Conservation (phyloP, 1,139 yeast species). For the Taiozyma sp. region DNA sequence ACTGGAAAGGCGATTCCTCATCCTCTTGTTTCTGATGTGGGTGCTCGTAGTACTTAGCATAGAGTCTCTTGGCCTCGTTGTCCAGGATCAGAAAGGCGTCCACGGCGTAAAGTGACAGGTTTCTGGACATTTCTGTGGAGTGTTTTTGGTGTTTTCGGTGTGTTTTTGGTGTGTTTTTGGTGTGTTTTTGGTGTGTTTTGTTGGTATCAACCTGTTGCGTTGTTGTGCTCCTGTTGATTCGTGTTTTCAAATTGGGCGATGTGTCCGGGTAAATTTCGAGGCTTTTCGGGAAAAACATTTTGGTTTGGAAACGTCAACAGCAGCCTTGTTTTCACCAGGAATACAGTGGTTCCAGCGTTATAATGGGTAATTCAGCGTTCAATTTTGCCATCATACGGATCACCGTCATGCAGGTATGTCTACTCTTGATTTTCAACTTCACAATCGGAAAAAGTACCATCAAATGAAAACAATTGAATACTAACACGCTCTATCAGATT, state of each 20-base stretch:
- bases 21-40: constrained; percentile 37
- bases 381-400: constrained; percentile 57
- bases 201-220: too few species aligned
- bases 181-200: not conserved
- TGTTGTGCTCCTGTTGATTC: not conserved
- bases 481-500: constrained; percentile 28
- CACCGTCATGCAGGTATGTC: constrained; percentile 48
- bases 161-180: not conserved
- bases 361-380: constrained; percentile 34
- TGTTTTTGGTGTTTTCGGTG: not conserved
- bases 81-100: constrained; percentile 78
- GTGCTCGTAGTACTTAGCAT: constrained; percentile 77
- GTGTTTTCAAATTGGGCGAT: not conserved
- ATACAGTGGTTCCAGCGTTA: not conserved
- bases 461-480: not conserved
- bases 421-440: not conserved
- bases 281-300: not conserved
- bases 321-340: not conserved
- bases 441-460: not conserved
- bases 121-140: constrained; percentile 36
- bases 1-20: constrained; percentile 29
- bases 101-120: constrained; percentile 72
- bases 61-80: constrained; percentile 73
- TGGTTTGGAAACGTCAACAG: not conserved
- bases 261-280: not conserved